Base-by-base conservation (phyloP, 139 green algal genomes). In the Coccomyxa sp. region DNA sequence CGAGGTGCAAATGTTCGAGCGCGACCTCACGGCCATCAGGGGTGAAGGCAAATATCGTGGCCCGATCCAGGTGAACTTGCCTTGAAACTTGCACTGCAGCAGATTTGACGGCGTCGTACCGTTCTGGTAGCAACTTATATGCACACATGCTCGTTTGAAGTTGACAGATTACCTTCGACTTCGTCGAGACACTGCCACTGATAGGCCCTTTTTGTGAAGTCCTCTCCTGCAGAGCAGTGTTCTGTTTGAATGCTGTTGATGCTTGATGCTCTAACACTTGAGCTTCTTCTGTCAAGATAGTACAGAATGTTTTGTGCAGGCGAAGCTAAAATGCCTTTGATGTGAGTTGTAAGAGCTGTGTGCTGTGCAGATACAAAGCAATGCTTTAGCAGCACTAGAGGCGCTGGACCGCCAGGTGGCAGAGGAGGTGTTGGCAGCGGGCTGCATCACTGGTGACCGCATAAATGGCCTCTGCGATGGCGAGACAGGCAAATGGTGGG, bases 11-110 rank as follows among this genome's bases (percentile, higher is more conserved):
- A 88, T 98, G 15, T 94, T 95, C 79, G 96, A 98, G 91, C 86
- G 95, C 4, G 96, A 98, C 83, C 76, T 98, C 58, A 98, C 93
- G 1, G 95, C 96, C 28, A 97, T 98, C 38, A 91, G 96, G 0
- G 95, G 95, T 13, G 95, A 98, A 88, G 95, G 95, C 88, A 98
- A 98, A 82, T 98, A 98, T 87, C 86, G 96, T 3, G 96, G 96
- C 0, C 96, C 96, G 51, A 98, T 98, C 82, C 94, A 97, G 90
- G 93, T 97, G 79, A 14, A 82, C n/a, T n/a, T 23, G 32, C 16
- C 51, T 17, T 57, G 0, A 82, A 45, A 10, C 7, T 27, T 60
- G 30, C 15, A 21, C 38, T 81, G 18, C 38, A 51, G 38, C 38
- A 11, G 38, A 11, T 51, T 51, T 51, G 38, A 51, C 38, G 7